These are phyloP conservation scores for Exophiala mesophila DNA, from an alignment of 2,329 filamentous ascomycete species.

Conservation along the genomic window DNA sequence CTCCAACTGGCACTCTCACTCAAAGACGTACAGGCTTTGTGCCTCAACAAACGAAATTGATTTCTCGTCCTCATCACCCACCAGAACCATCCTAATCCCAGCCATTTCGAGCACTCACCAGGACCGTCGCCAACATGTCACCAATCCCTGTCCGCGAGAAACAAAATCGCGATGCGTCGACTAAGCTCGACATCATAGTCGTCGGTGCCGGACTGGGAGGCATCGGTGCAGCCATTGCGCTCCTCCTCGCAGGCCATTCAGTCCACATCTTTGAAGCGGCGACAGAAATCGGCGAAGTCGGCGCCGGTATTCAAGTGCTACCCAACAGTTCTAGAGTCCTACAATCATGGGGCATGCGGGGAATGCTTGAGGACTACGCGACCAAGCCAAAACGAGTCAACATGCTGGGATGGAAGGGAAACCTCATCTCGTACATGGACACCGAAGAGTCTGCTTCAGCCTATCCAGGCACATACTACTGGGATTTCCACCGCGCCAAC, in stretches of 20 bases:
- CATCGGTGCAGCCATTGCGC: constrained; percentile 29
- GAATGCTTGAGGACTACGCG: constrained; percentile 5
- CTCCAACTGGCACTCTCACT: too few species aligned
- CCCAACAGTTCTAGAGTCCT: constrained; percentile 25
- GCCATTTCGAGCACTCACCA: too few species aligned
- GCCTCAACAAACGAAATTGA: too few species aligned
- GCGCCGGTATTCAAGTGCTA: constrained; percentile 26
- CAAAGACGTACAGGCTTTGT: too few species aligned
- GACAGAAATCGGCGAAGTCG: constrained; percentile 22
- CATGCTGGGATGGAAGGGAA: constrained; percentile 15
- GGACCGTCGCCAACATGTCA: constrained; percentile 4
- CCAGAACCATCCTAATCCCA: too few species aligned
- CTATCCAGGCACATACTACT: constrained; percentile 36
- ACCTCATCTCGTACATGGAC: constrained; percentile 9
- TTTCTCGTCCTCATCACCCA: not conserved
- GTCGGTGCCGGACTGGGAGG: constrained; percentile 32
- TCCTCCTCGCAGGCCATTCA: constrained; percentile 25
- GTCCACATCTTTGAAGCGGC: constrained; percentile 29
- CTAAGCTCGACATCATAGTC: constrained; percentile 35
- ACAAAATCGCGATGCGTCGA: constrained; percentile 7
- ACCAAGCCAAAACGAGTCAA: constrained; percentile 6
- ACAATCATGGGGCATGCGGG: constrained; percentile 14
- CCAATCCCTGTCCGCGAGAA: constrained; percentile 4
- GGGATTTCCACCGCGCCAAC: constrained; percentile 49
- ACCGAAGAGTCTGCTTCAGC: constrained; percentile 16